Base-by-base conservation (phyloP, 768 basidiomycete species). In the Xerocomus potaroensis region DNA sequence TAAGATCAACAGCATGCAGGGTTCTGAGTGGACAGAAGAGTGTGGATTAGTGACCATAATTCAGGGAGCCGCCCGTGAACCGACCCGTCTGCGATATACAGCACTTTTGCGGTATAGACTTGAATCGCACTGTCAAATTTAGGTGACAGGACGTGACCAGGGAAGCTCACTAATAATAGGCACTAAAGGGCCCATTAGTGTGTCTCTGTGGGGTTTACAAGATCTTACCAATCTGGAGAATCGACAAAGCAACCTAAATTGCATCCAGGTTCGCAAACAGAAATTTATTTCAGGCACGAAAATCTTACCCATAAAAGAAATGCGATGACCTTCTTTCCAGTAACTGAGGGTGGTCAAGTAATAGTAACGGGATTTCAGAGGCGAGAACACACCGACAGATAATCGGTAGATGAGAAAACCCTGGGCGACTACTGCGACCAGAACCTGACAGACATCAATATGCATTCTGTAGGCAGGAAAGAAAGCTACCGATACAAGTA, bases 391-490 rank as follows among this genome's bases (percentile, higher is more conserved):
- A 47, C 46, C 14, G 14, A 41, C 8, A 18, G 41, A 47, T 2
- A 47, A 41, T 15, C 46, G 32, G 30, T 47, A 47, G 10, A 41
- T 15, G 14, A 47, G 34, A 18, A 35, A 41, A 3, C 46, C 46
- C 19, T 41, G 46, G 6, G 34, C 23, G n/a, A 29, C 10, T 14
- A 47, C 2, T n/a, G 40, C 19, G 4, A 29, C 39, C 21, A 47
- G 18, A 4, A 8, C 7, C 46, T 47, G 14, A 8, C 27, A 11
- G 19, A 35, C 15, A 32, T 47, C 16, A 47, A 12, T 4, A 11
- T 12, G 8, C 24, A n/a, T 29, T 29, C 15, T 23, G 16, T 5
- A 18, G 5, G 8, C 15, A 41, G 5, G 26, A 35, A 9, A n/a
- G 0, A 24, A 9, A 18, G 6, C 6, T 35, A 47, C 46, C 40